Evolutionary conservation across 176 grass and related monocot genomes (phyloP), one percentile per base, ranked within the genome.

Genomic region (Saccharum spontaneum): DNA sequence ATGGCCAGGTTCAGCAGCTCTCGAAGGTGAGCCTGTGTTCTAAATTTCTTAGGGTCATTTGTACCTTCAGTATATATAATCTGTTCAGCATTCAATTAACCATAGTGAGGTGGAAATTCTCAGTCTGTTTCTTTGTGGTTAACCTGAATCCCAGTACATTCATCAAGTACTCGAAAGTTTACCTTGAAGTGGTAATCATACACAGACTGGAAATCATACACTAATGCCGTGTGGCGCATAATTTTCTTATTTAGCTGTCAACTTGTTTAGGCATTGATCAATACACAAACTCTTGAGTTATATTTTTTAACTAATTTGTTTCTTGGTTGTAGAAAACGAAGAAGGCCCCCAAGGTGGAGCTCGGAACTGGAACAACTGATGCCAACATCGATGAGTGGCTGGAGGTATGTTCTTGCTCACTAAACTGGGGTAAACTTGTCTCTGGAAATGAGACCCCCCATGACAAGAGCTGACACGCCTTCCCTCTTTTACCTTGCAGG

Each of bases 311-410:
- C 5, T 8, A 46, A 11, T 15, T 57, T 72, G 34, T 37, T 72
- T 82, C 7, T 79, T 52, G 71, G 26, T 4, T 79, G 69, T 65
- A 99, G 97, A 99, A 96, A 99, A 92, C 93, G 2, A 96, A 94
- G 90, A 99, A 89, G 75, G 68, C 75, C 30, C 91, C 89, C 22
- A 99, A 99, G 90, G 91, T 99, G 65, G 97, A 99, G 81, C 84
- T 89, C 8, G 97, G 97, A 82, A 99, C 97, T 17, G 83, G 88
- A 84, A 89, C 85, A 20, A 92, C 87, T 55, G 97, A 96, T 55
- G 88, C 93, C 55, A 81, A 89, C 50, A 94, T 99, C 44, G 97
- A 99, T 79, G 97, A 99, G 73, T 99, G 97, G 97, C 88, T 99
- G 71, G 84, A 99, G 93, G 97, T 99, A 86, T 69, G 33, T 14